phyloP scores from a whole-genome alignment of 306 rosid species.

The Vigna radiata region DNA sequence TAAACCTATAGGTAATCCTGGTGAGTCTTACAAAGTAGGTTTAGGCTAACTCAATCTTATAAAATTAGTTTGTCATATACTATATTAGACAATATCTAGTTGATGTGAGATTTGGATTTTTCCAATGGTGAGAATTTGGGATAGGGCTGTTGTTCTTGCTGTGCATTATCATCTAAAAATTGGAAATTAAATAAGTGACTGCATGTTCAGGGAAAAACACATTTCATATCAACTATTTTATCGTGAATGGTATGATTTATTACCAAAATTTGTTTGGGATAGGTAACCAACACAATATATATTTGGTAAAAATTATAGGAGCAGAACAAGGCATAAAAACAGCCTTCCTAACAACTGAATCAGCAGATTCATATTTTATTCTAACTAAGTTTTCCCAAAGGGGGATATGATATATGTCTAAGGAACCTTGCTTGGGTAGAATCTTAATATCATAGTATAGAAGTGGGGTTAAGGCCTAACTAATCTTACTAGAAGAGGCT shows the following conservation, averaged over 20 bases:
- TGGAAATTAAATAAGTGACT: background rate
- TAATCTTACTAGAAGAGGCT: too few species aligned
- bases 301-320: too few species aligned
- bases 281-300: background rate
- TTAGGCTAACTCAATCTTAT: too few species aligned
- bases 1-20: background rate
- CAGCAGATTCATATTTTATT: background rate
- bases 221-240: background rate
- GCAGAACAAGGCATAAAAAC: background rate
- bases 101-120: too few species aligned
- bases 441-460: too few species aligned
- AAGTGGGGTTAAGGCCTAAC: too few species aligned
- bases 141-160: background rate
- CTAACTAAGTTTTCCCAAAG: background rate
- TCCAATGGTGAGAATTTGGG: too few species aligned
- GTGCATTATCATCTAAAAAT: background rate
- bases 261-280: background rate
- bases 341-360: background rate
- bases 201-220: conserved; percentile 1
- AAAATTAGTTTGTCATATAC: too few species aligned
- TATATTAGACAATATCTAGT: too few species aligned
- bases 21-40: background rate
- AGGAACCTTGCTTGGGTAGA: too few species aligned
- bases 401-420: too few species aligned
- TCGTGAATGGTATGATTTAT: background rate